Evolutionary conservation across 2,329 filamentous ascomycete species (phyloP).

Genomic region (Fusarium mangiferae): DNA sequence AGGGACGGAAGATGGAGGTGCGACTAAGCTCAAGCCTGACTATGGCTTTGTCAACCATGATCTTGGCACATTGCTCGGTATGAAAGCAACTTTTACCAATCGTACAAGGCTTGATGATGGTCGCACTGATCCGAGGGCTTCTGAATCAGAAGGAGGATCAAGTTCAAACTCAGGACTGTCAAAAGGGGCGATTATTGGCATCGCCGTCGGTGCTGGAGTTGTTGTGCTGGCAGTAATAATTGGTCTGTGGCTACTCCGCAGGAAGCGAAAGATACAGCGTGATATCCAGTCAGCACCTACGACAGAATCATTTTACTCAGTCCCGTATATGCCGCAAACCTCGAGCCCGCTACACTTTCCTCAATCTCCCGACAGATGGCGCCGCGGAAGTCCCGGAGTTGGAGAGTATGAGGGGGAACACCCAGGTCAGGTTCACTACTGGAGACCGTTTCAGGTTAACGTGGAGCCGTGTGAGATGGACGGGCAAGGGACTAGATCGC

Average conservation of each 20-base stretch:
- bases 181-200: background rate
- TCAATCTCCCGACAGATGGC: background rate
- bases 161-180: background rate
- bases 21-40: background rate
- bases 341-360: background rate
- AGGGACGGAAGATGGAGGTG: background rate
- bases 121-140: background rate
- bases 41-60: background rate
- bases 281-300: background rate
- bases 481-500: background rate
- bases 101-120: background rate
- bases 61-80: background rate
- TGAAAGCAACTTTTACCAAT: background rate
- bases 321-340: background rate
- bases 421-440: background rate
- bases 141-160: background rate
- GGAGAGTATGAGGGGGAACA: background rate
- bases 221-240: background rate
- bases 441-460: background rate
- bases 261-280: background rate
- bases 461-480: background rate
- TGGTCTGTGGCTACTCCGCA: background rate
- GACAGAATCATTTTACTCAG: background rate
- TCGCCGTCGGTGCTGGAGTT: background rate
- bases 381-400: background rate